Evolutionary conservation across 2,329 filamentous ascomycete species (phyloP), one percentile per base, ranked within the genome.

Genomic region (Exophiala mesophila): DNA sequence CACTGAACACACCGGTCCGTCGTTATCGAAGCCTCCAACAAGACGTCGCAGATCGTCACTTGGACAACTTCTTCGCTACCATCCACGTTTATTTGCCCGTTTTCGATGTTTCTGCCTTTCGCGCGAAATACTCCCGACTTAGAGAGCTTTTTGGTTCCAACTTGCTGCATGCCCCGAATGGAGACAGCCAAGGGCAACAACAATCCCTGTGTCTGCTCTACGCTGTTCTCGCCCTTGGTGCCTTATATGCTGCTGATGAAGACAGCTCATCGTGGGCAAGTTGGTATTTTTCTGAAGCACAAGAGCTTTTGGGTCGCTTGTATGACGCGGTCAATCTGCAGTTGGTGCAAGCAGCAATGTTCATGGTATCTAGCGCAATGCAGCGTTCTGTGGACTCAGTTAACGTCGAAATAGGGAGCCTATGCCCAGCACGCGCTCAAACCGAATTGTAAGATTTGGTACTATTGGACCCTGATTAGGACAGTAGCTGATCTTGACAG

Each of bases 391-490:
- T 8, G 24, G n/a, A 8, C 24, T n/a, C 8, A 28, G n/a, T n/a
- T 28, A n/a, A 28, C 24, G 8, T 8, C n/a, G 24, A 28, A n/a
- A 8, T 33, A 40, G 37, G 37, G 37, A 5, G 37, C 37, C 4
- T 40, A 40, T 33, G 37, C 37, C 9, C 37, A 40, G 28, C 37
- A 40, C 23, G 28, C 37, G 8, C 15, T 40, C 15, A 40, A 40
- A 16, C 37, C 37, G 7, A 40, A 23, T 21, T 18, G 37, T 40
- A 18, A 31, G 37, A 6, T 18, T 13, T 36, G 17, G n/a, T n/a
- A n/a, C n/a, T n/a, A n/a, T n/a, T n/a, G n/a, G n/a, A n/a, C n/a
- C n/a, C n/a, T n/a, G n/a, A n/a, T n/a, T n/a, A n/a, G n/a, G n/a
- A n/a, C n/a, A n/a, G n/a, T n/a, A n/a, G n/a, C n/a, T n/a, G n/a